Base-by-base conservation (phyloP, 106 monocot genomes). In the Platanthera zijinensis region DNA sequence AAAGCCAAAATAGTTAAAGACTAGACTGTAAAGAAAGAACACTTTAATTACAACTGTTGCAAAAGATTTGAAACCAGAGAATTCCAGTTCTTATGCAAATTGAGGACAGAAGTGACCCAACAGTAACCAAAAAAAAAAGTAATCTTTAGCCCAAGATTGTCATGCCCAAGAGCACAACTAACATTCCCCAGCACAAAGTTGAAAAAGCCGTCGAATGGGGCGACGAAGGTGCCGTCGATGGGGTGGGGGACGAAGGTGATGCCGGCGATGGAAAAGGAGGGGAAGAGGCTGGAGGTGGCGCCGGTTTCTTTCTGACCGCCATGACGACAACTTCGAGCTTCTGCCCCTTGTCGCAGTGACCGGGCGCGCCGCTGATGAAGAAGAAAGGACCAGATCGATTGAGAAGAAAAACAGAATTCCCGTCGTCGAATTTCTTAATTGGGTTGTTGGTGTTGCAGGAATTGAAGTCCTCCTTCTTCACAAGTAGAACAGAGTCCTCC, bases 401-500 rank as follows among this genome's bases (percentile, higher is more conserved):
- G 7, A 96, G 78, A 39, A 70, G 48, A 81, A 93, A 91, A 17
- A 57, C 53, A 0, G 87, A 86, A 57, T 81, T 53, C 5, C 90
- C 85, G 13, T 32, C 76, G 5, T 89, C 78, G 13, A 88, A 63
- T 51, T 76, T 90, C 57, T 62, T 46, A 46, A 89, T 79, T 0
- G 93, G 88, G 1, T 79, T 85, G 21, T 47, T 78, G 64, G 69
- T 46, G 71, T 86, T 87, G 84, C 93, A 96, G 11, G 82, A 51
- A 10, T 85, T 53, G 64, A 78, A 96, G 69, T 83, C 84, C 48
- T 80, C 54, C 78, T 89, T 72, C 25, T 32, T 83, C 81, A 96
- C 93, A 25, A 77, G 81, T 54, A 93, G 78, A 21, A 93, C 92
- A 10, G 90, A 93, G 79, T 93, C 93, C 52, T 61, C 77, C 21